Evolutionary conservation across 805 yeast species (phyloP), one percentile per base, ranked within the genome.

Genomic region (Candida rishiriensis): DNA sequence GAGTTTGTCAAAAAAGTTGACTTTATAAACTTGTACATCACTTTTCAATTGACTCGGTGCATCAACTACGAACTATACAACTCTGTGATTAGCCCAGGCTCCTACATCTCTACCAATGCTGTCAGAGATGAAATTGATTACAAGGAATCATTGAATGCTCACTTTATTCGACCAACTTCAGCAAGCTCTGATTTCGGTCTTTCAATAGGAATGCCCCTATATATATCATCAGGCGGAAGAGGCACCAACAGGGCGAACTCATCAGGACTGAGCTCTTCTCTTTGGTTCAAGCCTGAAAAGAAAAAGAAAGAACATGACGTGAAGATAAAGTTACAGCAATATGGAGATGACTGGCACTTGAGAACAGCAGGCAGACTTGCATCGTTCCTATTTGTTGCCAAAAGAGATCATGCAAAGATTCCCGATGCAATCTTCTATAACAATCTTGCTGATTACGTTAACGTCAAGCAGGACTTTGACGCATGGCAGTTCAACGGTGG

Each of bases 341-440:
- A 90, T 60, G 83, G 86, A 0, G 73, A 76, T 48, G 89, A 87
- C 56, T 91, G 97, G 96, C 89, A 84, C 50, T 67, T 90, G 30
- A 69, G 74, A 42, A 72, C 88, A 0, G 88, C 89, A 0, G 80
- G 85, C 1, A 68, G 76, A 26, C 66, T 83, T 1, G 63, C 85
- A 52, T 72, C 79, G 0, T 57, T 79, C 13, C 72, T 84, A 26
- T 76, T 76, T 55, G 64, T 65, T 36, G 83, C 87, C 1, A 83
- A 82, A 50, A 63, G 70, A 36, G 47, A 45, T 3, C 49, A 52
- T 11, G 54, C 55, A 32, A 59, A 62, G 38, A 53, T 70, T 3
- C 63, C 69, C 3, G 59, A 63, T 26, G 72, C 79, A 8, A 56
- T 63, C 0, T 88, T 86, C 55, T 91, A 91, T 66, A 91, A 91